Evolutionary conservation across 139 green algal species (phyloP), one percentile per base, ranked within the genome.

Genomic region (Trebouxia sp.): DNA sequence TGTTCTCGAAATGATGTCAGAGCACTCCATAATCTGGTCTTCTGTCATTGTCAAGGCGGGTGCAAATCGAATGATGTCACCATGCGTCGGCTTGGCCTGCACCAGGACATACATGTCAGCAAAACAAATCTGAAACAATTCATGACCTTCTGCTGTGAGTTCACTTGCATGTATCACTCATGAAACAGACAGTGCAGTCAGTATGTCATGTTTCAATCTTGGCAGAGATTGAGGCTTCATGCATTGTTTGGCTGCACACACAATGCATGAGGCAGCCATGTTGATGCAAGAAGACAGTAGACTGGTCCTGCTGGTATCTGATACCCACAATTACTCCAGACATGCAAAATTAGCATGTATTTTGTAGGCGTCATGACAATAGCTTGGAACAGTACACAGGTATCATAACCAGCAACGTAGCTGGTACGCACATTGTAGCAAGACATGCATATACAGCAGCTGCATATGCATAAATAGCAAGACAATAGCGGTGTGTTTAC

Each of bases 41-140:
- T 95, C 89, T 12, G 79, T 95, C 78, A 98, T 93, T 35, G 91
- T 80, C 45, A 98, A 89, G 14, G 94, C 94, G 12, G 94, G 94
- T 26, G 94, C 93, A 55, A 97, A 87, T 58, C 95, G 88, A 81
- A 98, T 98, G 82, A 98, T 97, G 83, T 97, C 92, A 43, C 91
- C 86, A 42, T 98, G 95, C 0, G 96, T 99, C n/a, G 96, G 96
- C 91, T 99, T 99, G 58, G 94, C 91, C 69, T 92, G 76, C 30
- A 89, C 35, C 30, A 47, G 48, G 37, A 32, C n/a, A 39, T 20
- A 65, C 32, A 43, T 67, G 35, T 35, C n/a, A n/a, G n/a, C n/a
- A n/a, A n/a, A n/a, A n/a, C n/a, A n/a, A n/a, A n/a, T n/a, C n/a
- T n/a, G n/a, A n/a, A n/a, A n/a, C n/a, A n/a, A n/a, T n/a, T n/a